Evolutionary conservation across 2,329 filamentous ascomycete species (phyloP).

Genomic region (Colletotrichum cuscutae): DNA sequence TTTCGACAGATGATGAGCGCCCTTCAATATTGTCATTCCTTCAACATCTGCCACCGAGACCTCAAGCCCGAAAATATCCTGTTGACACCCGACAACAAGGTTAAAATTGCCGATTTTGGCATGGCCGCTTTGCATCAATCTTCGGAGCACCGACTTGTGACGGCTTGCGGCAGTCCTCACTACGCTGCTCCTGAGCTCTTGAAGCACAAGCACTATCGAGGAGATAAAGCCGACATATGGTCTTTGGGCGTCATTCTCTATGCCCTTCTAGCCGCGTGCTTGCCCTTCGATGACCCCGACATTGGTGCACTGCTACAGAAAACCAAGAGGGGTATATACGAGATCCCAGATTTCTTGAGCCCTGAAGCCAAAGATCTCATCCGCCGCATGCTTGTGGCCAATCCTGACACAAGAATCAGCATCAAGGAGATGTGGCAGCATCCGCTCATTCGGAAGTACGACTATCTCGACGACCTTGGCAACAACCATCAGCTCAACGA

Average conservation of each 20-base stretch:
- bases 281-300: constrained; percentile 82
- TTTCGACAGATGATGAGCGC: constrained; percentile 95
- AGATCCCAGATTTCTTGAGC: constrained; percentile 71
- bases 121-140: constrained; percentile 94
- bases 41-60: constrained; percentile 96
- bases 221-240: constrained; percentile 92
- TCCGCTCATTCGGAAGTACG: constrained; percentile 86
- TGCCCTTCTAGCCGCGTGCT: constrained; percentile 82
- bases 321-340: constrained; percentile 68
- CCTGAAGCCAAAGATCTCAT: constrained; percentile 82
- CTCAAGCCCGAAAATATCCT: constrained; percentile 98
- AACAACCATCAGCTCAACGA: constrained; percentile 64
- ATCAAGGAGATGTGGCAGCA: constrained; percentile 88
- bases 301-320: constrained; percentile 70
- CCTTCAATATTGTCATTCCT: constrained; percentile 90
- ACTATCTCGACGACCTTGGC: constrained; percentile 76
- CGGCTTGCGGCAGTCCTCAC: constrained; percentile 95
- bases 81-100: constrained; percentile 76
- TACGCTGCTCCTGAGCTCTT: constrained; percentile 96
- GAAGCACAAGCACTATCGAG: constrained; percentile 79
- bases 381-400: constrained; percentile 78
- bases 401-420: constrained; percentile 82
- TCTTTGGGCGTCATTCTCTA: constrained; percentile 92
- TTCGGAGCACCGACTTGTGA: constrained; percentile 80
- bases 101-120: constrained; percentile 97